A percentile compares a stretch with the other conserved stretches of the same genome.
These are phyloP conservation scores for Rhodotorula kratochvilovae DNA, from an alignment of 768 basidiomycete species.

Conservation along the genomic window DNA sequence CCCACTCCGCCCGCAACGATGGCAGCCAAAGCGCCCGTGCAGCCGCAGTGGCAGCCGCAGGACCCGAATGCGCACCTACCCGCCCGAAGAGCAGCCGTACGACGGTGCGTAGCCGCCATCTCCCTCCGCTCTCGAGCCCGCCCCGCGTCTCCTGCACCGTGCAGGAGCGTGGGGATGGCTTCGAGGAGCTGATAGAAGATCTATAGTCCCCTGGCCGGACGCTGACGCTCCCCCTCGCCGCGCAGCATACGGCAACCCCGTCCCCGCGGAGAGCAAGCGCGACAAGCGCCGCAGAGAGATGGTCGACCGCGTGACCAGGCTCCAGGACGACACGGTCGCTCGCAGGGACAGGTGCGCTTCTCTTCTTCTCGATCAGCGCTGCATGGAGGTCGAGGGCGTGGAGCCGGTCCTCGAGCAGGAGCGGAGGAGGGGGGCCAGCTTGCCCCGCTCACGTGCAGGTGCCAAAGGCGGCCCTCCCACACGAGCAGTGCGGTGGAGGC, in stretches of 20 bases:
- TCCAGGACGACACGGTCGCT: slow-evolving; percentile 49
- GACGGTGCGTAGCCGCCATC: background rate
- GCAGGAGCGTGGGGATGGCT: too few relatives aligned
- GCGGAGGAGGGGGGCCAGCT: too few relatives aligned
- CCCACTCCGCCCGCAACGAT: background rate
- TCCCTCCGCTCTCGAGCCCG: background rate
- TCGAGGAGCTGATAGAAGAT: too few relatives aligned
- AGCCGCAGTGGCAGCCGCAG: slow-evolving; percentile 1
- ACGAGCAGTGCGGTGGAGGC: too few relatives aligned
- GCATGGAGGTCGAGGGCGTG: too few relatives aligned
- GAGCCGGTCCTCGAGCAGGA: too few relatives aligned
- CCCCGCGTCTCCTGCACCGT: background rate
- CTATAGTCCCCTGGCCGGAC: background rate
- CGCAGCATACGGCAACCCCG: slow-evolving; percentile 5
- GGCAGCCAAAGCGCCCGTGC: background rate
- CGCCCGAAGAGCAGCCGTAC: background rate
- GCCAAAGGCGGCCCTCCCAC: too few relatives aligned
- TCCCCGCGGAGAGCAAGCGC: slow-evolving; percentile 43
- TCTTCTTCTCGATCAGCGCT: background rate
- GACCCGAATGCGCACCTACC: background rate
- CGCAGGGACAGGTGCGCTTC: slow-evolving; percentile 23
- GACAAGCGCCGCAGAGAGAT: slow-evolving; percentile 51
- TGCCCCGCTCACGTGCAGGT: too few relatives aligned
- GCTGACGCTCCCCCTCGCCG: background rate
- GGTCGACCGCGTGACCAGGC: slow-evolving; percentile 50